A percentile compares a stretch with the other conserved stretches of the same genome.
Conservation (phyloP, 2,329 filamentous ascomycete genomes). For the Fusarium sp. region DNA sequence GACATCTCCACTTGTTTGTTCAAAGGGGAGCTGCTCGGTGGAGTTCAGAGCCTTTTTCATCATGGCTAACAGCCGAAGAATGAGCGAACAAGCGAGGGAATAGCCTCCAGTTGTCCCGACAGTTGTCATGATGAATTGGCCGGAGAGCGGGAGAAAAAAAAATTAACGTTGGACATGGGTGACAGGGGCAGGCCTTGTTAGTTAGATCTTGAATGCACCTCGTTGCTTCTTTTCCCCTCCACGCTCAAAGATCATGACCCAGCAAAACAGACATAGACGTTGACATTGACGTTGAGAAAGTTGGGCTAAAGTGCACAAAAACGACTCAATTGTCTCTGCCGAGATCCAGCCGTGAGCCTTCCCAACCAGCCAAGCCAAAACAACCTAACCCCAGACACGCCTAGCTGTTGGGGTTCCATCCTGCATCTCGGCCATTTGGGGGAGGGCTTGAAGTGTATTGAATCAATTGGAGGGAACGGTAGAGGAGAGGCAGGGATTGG, state of each 20-base stretch:
- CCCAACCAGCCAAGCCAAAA: neutral
- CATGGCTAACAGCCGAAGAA: constrained; percentile 18
- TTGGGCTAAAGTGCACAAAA: neutral
- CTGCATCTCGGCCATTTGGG: constrained; percentile 30
- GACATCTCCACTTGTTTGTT: constrained; percentile 19
- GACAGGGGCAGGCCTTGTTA: neutral
- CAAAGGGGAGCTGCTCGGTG: constrained; percentile 18
- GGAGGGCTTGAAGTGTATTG: constrained; percentile 26
- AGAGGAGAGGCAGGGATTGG: constrained; percentile 26
- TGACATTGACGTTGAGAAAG: neutral
- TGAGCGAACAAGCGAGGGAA: constrained; percentile 4
- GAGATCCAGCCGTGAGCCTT: constrained; percentile 23
- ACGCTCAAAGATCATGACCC: constrained; percentile 4
- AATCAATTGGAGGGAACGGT: constrained; percentile 26
- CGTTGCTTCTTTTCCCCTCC: constrained; percentile 1
- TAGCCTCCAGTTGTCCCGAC: constrained; percentile 5
- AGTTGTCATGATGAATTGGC: constrained; percentile 34
- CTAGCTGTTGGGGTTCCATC: constrained; percentile 30
- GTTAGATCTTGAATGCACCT: constrained; percentile 7
- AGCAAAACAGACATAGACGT: neutral
- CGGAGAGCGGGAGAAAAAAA: neutral
- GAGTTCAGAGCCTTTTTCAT: constrained; percentile 14
- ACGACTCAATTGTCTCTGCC: constrained; percentile 6
- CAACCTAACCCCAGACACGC: constrained; percentile 24
- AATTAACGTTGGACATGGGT: neutral